Evolutionary conservation across 495 filamentous ascomycete genomes (phyloP), one percentile per base, ranked within the genome.

Genomic region (Annulohypoxylon nitens): DNA sequence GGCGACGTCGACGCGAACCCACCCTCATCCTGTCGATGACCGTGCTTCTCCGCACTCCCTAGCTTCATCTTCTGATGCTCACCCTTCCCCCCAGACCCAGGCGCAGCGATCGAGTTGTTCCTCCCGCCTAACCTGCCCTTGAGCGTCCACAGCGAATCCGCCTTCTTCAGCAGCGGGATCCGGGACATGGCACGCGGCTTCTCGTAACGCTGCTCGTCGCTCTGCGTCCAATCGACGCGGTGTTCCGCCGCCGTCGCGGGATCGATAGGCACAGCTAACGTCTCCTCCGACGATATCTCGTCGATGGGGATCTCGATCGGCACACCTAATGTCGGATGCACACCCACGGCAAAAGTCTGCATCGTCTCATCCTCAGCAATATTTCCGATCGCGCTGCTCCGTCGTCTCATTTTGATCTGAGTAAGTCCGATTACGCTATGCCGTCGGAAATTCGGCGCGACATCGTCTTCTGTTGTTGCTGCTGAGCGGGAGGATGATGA

Each of bases 201-300:
- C 65, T 67, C 64, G 55, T 41, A 30, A 2, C 30, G 36, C 4
- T 20, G 11, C 76, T 85, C 81, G 73, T 84, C 83, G 71, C 80
- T 82, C 74, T 84, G 81, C 60, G 81, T 81, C 83, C 83, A 85
- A 70, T 85, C 83, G 53, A 82, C 80, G 34, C 82, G 80, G 43
- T 80, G 79, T 33, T 75, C 71, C 18, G 64, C 64, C 50, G 54
- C 48, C 12, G 64, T 20, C 11, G 74, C 37, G 34, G 76, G 71
- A 0, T 67, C 57, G 0, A 66, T 26, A 47, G 74, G 70, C 0
- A 69, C 61, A 4, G 70, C 69, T 9, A 74, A 37, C 11, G 75
- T 78, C 36, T 78, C 76, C 39, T 73, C 76, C 12, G 64, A 71
- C 0, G 71, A 70, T 25, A 69, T 53, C 64, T 75, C 73, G 41